Base-by-base conservation (phyloP, 306 rosid genomes). In the Sesbania bispinosa region DNA sequence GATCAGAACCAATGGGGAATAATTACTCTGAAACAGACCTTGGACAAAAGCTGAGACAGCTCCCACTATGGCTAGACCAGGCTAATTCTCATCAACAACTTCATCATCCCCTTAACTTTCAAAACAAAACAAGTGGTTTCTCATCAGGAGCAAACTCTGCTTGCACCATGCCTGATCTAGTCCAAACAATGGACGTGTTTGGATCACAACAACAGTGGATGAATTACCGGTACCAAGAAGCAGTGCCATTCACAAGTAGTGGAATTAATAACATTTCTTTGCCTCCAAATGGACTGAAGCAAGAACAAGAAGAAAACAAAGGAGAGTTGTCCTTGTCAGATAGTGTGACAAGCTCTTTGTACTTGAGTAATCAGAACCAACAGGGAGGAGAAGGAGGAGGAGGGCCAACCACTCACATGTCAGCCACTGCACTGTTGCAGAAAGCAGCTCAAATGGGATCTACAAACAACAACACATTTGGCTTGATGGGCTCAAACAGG, bases 401-500 rank as follows among this genome's bases (percentile, higher is more conserved):
- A n/a, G n/a, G n/a, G n/a, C n/a, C n/a, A n/a, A n/a, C n/a, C n/a
- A n/a, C n/a, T n/a, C n/a, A 20, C 89, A 81, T 88, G 94, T 82
- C 96, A 30, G 88, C 96, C 51, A 82, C 91, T 4, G 79, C 96
- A 2, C 86, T 87, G 23, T 47, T 89, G 62, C 92, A 87, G 38
- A 87, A 84, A 67, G 88, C 85, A 30, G 66, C 86, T 10, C 90
- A 86, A 66, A 85, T 87, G 83, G 93, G 93, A 51, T 86, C 96
- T 29, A 77, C 86, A 1, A 59, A 75, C 52, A 63, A n/a, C 75
- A 46, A 42, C 67, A 19, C 3, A 0, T 83, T 83, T 39, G 80
- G 83, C 20, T 72, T 71, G 48, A 65, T 69, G 68, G 62, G 26
- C 36, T 63, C 77, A 48, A 29, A 14, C 0, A 7, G 0, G n/a